Evolutionary conservation across 192 early-diverging fungal genomes (phyloP).

Genomic region (Endogone sp.): DNA sequence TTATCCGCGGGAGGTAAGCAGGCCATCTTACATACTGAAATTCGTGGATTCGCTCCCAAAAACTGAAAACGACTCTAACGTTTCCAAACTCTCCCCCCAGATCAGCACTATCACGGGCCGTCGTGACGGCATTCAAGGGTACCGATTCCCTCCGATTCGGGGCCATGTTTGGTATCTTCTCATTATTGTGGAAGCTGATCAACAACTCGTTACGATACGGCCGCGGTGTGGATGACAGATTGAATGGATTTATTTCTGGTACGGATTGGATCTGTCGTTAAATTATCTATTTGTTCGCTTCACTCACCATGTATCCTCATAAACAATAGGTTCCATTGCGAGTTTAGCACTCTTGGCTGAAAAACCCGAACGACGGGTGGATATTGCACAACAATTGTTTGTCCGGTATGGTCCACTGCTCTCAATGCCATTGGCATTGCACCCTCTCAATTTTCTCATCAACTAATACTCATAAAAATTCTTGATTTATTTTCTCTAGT

Average conservation of each 20-base stretch:
- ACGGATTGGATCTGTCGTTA: background rate
- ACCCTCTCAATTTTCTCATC: background rate
- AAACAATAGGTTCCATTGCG: conserved; percentile 39
- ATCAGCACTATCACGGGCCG: conserved; percentile 29
- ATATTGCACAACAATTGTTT: conserved; percentile 54
- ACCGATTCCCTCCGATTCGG: conserved; percentile 62
- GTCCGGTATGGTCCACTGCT: conserved; percentile 37
- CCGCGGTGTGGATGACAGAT: conserved; percentile 48
- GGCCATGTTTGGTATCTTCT: conserved; percentile 73
- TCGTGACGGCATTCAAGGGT: conserved; percentile 53
- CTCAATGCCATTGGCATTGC: background rate
- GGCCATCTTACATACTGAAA: background rate
- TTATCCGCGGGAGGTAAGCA: conserved; percentile 33
- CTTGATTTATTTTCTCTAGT: conserved; percentile 21
- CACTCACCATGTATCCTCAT: background rate
- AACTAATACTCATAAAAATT: background rate
- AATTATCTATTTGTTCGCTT: background rate
- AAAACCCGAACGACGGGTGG: conserved; percentile 45
- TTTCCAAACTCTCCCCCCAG: too few species aligned
- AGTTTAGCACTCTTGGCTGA: conserved; percentile 51
- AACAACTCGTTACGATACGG: conserved; percentile 55
- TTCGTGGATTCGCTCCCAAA: background rate
- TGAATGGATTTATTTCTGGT: conserved; percentile 51
- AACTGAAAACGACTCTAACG: background rate
- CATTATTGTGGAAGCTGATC: conserved; percentile 70